Percentiles rank a stretch among this genome's conserved stretches.
phyloP scores from a whole-genome alignment of 495 filamentous ascomycete genomes.

The Penicillium coffeae region DNA sequence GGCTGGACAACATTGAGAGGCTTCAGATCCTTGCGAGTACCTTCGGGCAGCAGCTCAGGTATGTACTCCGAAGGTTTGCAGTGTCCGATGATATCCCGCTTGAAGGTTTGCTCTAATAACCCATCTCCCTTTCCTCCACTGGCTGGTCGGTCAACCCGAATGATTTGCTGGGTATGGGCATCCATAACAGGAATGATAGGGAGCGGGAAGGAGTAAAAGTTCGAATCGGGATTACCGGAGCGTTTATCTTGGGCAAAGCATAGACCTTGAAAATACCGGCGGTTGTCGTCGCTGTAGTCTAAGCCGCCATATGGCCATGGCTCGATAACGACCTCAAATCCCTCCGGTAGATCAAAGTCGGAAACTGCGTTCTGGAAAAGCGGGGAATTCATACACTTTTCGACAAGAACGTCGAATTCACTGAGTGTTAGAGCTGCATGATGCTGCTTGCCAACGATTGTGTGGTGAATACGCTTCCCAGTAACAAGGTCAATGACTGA shows the following conservation, averaged over 20 bases:
- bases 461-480: slow-evolving; percentile 45
- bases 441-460: slow-evolving; percentile 52
- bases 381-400: slow-evolving; percentile 55
- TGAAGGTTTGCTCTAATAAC: slow-evolving; percentile 34
- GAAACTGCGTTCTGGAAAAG: slow-evolving; percentile 58
- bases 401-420: slow-evolving; percentile 61
- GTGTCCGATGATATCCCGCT: slow-evolving; percentile 49
- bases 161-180: slow-evolving; percentile 62
- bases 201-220: slow-evolving; percentile 79
- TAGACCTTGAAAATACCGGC: slow-evolving; percentile 51
- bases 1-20: slow-evolving; percentile 76
- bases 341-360: slow-evolving; percentile 59
- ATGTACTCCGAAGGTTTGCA: slow-evolving; percentile 61
- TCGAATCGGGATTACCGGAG: slow-evolving; percentile 45
- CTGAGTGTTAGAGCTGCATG: slow-evolving; percentile 58
- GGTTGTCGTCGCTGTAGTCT: slow-evolving; percentile 51
- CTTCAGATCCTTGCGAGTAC: slow-evolving; percentile 67
- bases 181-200: slow-evolving; percentile 75
- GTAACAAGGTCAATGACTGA: slow-evolving; percentile 57
- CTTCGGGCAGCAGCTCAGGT: slow-evolving; percentile 54
- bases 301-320: slow-evolving; percentile 68
- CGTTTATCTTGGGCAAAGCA: slow-evolving; percentile 45
- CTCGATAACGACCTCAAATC: slow-evolving; percentile 63
- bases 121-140: slow-evolving; percentile 45
- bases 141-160: slow-evolving; percentile 48